These are phyloP conservation scores for Gynandropsis gynandra DNA, from an alignment of 345 rosid genomes.

Conservation along the genomic window DNA sequence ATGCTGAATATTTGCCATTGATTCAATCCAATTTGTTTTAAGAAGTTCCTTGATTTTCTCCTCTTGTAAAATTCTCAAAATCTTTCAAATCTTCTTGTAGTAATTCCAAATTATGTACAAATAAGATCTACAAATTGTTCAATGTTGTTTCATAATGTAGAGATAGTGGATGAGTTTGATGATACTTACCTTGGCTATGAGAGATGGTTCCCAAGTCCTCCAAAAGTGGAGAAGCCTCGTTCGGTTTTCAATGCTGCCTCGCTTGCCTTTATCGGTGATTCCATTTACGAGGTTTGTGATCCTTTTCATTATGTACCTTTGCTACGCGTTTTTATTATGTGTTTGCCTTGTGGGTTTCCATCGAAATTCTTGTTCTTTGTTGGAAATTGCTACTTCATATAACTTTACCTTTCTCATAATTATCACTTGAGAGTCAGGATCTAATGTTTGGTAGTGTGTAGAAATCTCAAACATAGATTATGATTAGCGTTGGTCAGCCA, in stretches of 20 bases:
- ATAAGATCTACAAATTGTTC: not conserved
- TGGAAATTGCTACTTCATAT: no score
- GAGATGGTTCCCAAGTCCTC: slow-evolving; percentile 36
- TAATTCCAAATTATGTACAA: no score
- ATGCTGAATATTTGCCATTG: no score
- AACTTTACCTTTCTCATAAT: no score
- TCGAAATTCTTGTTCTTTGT: no score
- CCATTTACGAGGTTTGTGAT: slow-evolving; percentile 62
- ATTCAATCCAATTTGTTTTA: no score
- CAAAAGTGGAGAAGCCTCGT: slow-evolving; percentile 30
- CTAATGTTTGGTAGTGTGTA: no score
- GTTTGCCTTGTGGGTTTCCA: not conserved
- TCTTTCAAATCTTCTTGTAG: not conserved
- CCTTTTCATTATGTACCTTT: slow-evolving; percentile 3
- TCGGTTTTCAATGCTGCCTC: slow-evolving; percentile 34
- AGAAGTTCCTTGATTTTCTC: no score
- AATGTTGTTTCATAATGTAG: slow-evolving; percentile 1
- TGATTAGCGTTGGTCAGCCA: not conserved
- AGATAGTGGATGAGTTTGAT: slow-evolving; percentile 10
- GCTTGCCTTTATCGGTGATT: slow-evolving; percentile 45
- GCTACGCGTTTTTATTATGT: slow-evolving; percentile 1
- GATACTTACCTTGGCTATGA: slow-evolving; percentile 20
- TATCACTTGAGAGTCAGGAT: no score
- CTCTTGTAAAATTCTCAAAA: not conserved
- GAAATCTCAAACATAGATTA: not conserved